Evolutionary conservation across 2,329 filamentous ascomycete species (phyloP), one percentile per base, ranked within the genome.

Genomic region (Aspergillus arachidicola): DNA sequence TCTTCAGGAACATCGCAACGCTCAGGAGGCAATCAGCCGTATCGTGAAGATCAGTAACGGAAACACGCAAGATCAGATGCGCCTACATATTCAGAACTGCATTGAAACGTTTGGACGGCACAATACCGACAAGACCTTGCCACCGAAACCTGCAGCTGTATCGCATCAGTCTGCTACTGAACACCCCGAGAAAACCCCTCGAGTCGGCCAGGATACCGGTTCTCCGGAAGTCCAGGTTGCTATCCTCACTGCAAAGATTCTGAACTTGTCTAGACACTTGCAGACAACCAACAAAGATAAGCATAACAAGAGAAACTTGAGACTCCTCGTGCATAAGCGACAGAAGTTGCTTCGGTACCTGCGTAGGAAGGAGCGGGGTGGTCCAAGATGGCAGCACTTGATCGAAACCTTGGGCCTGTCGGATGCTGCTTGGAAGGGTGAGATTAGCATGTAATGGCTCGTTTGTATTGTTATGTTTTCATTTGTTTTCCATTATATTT

Each of bases 201-300:
- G 96, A 36, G 88, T 89, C n/a, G 95, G 95, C 0, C 91, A 91
- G 6, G 95, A 99, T 76, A 99, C 94, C 0, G 95, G 95, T 41
- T 96, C 92, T 71, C 92, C 92, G 7, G 95, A 99, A 80, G 96
- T 99, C n/a, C 95, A 99, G 83, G 93, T 96, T 69, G 94, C 93
- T 53, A 96, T 99, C 71, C 79, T 99, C 76, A 99, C 95, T 3
- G 87, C 93, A 62, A 98, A 97, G 85, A 99, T 99, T 75, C 85
- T 92, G 66, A 89, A 90, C 28, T 78, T 99, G 57, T 89, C 91
- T 19, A 85, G 91, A 69, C 89, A 90, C 68, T 79, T 97, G 58
- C 85, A 90, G 73, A 84, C 82, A 48, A 86, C 88, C 69, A 92
- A 91, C 77, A 93, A 90, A 76, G 95, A 99, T 76, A 97, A 96